Evolutionary conservation across 306 rosid species (phyloP), one percentile per base, ranked within the genome.

Genomic region (Arachis hypogaea): DNA sequence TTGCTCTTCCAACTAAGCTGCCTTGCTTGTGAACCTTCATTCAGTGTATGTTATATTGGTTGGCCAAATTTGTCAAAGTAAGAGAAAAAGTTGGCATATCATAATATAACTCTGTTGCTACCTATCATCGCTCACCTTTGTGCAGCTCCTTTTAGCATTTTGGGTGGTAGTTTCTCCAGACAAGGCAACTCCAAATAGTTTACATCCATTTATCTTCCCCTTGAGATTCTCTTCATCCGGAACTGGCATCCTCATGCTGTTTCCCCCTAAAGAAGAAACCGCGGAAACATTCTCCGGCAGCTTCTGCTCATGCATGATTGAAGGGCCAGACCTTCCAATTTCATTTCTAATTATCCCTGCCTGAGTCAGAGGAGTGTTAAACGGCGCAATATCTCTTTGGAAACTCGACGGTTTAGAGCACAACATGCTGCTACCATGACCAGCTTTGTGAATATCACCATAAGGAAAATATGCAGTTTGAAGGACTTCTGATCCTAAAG

Each of bases 1-100:
- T 82, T 76, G 98, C 96, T 88, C 98, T 89, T 81, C 97, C 98
- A 12, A 91, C 98, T 75, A 91, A 80, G 87, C 96, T 93, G 79
- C 97, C 97, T 88, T 93, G 98, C 90, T 93, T 91, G 94, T 93
- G 98, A 89, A 93, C 98, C 98, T 93, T 91, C 96, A 85, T 77
- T 84, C 78, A 83, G 71, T 55, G 80, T 65, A 84, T 82, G 79
- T 63, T 75, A 85, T 77, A 76, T 76, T 2, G 77, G 89, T 84
- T 82, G 64, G 82, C 80, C 85, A 86, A 86, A 77, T 59, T 63
- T 71, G 76, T 84, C 82, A 77, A 83, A 77, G 76, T 72, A 73
- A 84, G 80, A 80, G 78, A 82, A 80, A 84, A 78, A 79, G 38
- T 33, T 43, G 57, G 81, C 80, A 68, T 71, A 78, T 79, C 74